Evolutionary conservation across 805 yeast genomes (phyloP), one percentile per base, ranked within the genome.

Genomic region (Kazachstania bromeliacearum): DNA sequence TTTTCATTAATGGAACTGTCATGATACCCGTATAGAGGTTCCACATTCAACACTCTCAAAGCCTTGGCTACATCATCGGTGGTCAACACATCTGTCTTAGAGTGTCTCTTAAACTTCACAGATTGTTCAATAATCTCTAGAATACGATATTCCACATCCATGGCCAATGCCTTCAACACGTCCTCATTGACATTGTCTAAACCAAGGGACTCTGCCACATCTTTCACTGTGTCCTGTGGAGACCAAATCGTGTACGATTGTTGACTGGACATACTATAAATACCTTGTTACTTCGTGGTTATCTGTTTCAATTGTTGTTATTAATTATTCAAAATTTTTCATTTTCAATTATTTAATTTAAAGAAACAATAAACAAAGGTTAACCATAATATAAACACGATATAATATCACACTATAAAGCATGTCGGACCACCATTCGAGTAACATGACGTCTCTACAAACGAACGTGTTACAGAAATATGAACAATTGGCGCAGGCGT

Each of bases 121-220:
- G 98, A 97, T 46, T 92, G 95, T 57, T 92, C 98, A 41, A 94
- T 66, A 27, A 92, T 83, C 62, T 92, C 97, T 57, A 89, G 89
- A 45, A 92, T 84, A 43, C 98, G 73, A 58, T 94, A 92, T 63
- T 92, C 99, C n/a, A 92, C 94, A 57, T 92, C 99, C 98, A 92
- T 92, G 5, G 99, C 97, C 42, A 92, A 65, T 43, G 92, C 85
- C 53, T 85, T 84, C 33, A 96, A 82, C 2, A 89, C 95, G 41
- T 94, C 98, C 36, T 89, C 97, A 22, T 85, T 83, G 33, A 92
- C 65, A 39, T 66, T 75, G 3, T 69, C 60, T 25, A 92, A 69
- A 1, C 98, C 98, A 8, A 92, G 66, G 2, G 85, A 73, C 55
- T 92, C 98, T 0, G 96, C 95, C 12, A 85, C 95, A 65, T 92